Evolutionary conservation across 2,329 filamentous ascomycete species (phyloP), one percentile per base, ranked within the genome.

Genomic region (Clonostachys rhizophaga): DNA sequence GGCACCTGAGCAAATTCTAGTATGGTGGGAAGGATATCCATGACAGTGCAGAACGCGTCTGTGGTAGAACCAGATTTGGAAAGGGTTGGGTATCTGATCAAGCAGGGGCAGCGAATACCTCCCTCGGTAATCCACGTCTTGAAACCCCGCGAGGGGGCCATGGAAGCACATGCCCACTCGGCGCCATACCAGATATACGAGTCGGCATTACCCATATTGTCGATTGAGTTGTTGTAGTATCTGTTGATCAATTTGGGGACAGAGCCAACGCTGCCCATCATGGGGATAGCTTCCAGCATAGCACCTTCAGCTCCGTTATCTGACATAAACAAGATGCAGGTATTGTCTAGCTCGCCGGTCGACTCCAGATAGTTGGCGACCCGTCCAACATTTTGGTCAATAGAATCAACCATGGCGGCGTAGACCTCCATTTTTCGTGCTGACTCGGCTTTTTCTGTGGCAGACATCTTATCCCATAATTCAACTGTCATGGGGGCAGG

Each of bases 101-200:
- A 17, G 41, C 40, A 36, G 46, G 74, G 13, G n/a, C 13, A 16
- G 16, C 39, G 40, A 18, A 47, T 43, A 4, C 77, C 77, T 10
- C 77, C 70, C 43, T 73, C 69, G 4, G 68, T 71, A 3, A 68
- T 67, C 52, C 63, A 72, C n/a, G 62, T 60, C 53, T 63, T 68
- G 57, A 63, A 69, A 7, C 65, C 44, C 14, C 64, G 52, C 16
- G 57, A 61, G 4, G 65, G 66, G 2, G 65, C 66, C 2, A 64
- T 69, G 7, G 65, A 59, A 1, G 65, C 66, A 40, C 66, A 63
- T 3, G 76, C 77, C 76, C 78, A 80, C 16, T 71, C 69, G 5
- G 74, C 75, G 1, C 80, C 79, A 51, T 83, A 83, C 79, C 78
- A 83, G 50, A 81, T 74, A 54, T 79, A 83, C 2, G 71, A 76